phyloP scores from a whole-genome alignment of 1,284 basidiomycete species.

The Pyrrhoderma lamaoense region DNA sequence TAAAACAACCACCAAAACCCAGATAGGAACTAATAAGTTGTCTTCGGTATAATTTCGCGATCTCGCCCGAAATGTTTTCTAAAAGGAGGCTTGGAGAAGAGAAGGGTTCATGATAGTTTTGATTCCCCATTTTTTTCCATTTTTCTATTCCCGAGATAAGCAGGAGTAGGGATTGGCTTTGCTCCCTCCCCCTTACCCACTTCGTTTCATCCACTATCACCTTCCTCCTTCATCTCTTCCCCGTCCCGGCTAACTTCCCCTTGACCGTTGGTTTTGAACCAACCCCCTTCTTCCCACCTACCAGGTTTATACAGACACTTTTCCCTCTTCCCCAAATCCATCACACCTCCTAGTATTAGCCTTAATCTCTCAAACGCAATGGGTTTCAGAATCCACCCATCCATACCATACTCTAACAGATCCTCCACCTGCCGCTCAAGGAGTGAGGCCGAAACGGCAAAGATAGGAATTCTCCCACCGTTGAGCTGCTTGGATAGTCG shows the following conservation, averaged over 20 bases:
- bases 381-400: conserved; percentile 86
- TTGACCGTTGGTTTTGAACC: conserved; percentile 28
- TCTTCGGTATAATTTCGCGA: too few species aligned
- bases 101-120: too few species aligned
- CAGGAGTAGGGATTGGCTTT: too few species aligned
- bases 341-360: conserved; percentile 53
- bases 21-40: too few species aligned
- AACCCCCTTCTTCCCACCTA: conserved; percentile 69
- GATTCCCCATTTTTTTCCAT: too few species aligned
- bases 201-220: neutral
- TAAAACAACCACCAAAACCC: too few species aligned
- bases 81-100: too few species aligned
- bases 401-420: conserved; percentile 57
- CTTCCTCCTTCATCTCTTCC: neutral
- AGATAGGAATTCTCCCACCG: conserved; percentile 67
- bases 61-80: too few species aligned
- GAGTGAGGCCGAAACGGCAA: conserved; percentile 79
- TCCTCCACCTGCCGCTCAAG: conserved; percentile 55
- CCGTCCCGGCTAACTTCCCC: neutral
- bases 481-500: conserved; percentile 49
- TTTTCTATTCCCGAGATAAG: too few species aligned
- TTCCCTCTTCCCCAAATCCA: conserved; percentile 44
- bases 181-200: too few species aligned
- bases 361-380: conserved; percentile 71
- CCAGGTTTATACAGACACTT: conserved; percentile 54